Evolutionary conservation across 2,329 filamentous ascomycete species (phyloP), one percentile per base, ranked within the genome.

Genomic region (Pseudogymnoascus sp.): DNA sequence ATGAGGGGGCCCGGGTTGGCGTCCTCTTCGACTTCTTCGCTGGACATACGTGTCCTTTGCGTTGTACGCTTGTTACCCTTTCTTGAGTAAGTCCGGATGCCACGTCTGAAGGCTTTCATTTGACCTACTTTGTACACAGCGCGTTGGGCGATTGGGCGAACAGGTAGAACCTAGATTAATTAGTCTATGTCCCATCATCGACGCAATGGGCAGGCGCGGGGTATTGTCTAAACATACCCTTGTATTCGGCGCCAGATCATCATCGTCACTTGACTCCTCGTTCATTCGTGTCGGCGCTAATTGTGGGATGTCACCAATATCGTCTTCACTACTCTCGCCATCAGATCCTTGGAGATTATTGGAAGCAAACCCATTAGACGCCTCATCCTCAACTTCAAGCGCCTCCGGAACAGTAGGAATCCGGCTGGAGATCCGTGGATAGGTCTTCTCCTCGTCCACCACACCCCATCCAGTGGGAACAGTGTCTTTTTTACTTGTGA

Each of bases 401-500:
- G 57, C 50, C 20, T 64, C 60, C 6, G 66, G 62, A 32, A 12
- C 20, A 37, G 25, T 20, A 58, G 57, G 57, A 16, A 77, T 72
- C 20, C 82, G 78, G 39, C 78, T 78, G 1, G 74, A 71, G 65
- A 85, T 32, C 73, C 75, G 43, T 81, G 74, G 58, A 77, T 81
- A 85, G 1, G 77, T 70, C 64, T 81, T 83, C 28, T 78, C 79
- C 16, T 86, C 81, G 14, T 85, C 81, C 2, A 89, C 74, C 2
- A 75, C 76, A 20, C 82, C 82, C 82, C 86, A 92, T 0, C 89
- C 90, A 3, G 84, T 86, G 0, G 89, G 87, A 9, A 95, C 77
- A 18, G 79, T 74, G 22, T 85, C 81, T 22, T 58, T 39, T 32
- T 72, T 70, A 60, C 81, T 81, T 20, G 76, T 72, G 63, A 87